Evolutionary conservation across 257 asterid genomes (phyloP), one percentile per base, ranked within the genome.

Genomic region (Galeopsis tetrahit): DNA sequence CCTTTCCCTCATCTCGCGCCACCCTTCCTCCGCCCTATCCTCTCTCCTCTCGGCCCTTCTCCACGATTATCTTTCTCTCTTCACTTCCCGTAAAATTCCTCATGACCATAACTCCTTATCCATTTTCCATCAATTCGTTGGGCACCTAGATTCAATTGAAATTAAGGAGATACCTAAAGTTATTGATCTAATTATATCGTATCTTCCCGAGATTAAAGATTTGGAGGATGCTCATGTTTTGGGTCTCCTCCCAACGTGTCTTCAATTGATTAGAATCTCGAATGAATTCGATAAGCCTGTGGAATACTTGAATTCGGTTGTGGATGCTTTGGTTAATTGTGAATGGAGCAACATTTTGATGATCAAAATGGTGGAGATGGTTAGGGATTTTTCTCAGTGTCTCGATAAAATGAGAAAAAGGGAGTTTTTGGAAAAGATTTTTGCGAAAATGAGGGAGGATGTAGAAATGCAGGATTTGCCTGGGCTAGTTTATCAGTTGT

Each of bases 401-500:
- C 51, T 89, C 5, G 92, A 82, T 75, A 88, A 82, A 72, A 80
- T 48, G 65, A 85, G 80, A 70, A 86, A 77, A 76, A 85, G 83
- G 79, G 86, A 82, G 67, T 81, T 91, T 63, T 8, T 91, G 78
- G 88, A 87, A 48, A 88, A 80, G 76, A 77, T 88, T 31, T 89
- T 91, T 46, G 76, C 9, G 40, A 85, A 86, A 78, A 87, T 91
- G 87, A 77, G 81, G 72, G 77, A 77, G n/a, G 84, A 75, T 10
- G 82, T 91, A 10, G 97, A 91, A 56, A 59, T 86, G 78, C 97
- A 91, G 81, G 96, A 91, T 73, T 80, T 91, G 80, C 97, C 97
- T 0, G 90, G 95, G 44, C 63, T 89, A 80, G 96, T 86, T 72
- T 88, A 91, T 71, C 97, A 91, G 78, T 78, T 91, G 80, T 74